phyloP scores from a whole-genome alignment of 257 asterid species.

The Nicotiana tabacum region DNA sequence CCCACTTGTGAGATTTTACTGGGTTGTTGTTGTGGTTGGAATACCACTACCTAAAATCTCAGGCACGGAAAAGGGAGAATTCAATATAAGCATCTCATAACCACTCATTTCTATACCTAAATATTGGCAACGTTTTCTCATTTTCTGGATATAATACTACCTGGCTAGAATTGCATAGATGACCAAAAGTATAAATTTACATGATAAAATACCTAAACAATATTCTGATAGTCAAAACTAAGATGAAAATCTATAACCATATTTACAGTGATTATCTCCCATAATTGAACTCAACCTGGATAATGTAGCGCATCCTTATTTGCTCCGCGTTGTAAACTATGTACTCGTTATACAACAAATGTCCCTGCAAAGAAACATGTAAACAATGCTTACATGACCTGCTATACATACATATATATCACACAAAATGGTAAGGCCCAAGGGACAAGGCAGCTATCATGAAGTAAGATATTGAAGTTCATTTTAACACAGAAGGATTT shows the following conservation, averaged over 20 bases:
- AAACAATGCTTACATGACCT: background rate
- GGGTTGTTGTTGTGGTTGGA: no score
- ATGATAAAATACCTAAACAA: background rate
- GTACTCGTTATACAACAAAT: constrained; percentile 74
- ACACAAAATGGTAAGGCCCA: background rate
- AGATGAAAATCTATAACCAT: background rate
- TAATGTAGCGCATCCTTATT: constrained; percentile 75
- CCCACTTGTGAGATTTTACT: no score
- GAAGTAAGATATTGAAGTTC: background rate
- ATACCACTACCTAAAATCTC: no score
- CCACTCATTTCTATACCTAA: no score
- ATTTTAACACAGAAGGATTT: background rate
- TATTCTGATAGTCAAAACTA: background rate
- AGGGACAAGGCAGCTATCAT: background rate
- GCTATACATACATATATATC: no score
- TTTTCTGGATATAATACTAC: no score
- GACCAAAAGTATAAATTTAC: background rate
- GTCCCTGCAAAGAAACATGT: constrained; percentile 41
- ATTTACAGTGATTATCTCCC: constrained; percentile 12
- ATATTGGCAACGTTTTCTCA: no score
- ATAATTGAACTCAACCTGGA: constrained; percentile 78
- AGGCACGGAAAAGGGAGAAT: no score
- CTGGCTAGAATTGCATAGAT: background rate
- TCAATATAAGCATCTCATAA: no score
- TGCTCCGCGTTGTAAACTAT: constrained; percentile 89